phyloP scores from a whole-genome alignment of 2,329 filamentous ascomycete species.

The Phoma sp. region DNA sequence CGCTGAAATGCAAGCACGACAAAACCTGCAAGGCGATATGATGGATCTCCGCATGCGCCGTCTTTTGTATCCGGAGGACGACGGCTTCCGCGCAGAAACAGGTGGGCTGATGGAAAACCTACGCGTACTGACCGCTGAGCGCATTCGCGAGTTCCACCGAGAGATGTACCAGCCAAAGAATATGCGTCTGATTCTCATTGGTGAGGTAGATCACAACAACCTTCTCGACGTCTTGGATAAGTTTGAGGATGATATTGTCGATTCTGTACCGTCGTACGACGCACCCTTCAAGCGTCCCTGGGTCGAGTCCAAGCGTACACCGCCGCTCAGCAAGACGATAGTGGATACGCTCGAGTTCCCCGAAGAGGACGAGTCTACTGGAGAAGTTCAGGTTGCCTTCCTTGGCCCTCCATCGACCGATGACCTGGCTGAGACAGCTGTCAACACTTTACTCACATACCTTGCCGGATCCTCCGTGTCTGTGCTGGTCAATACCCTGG shows the following conservation, averaged over 20 bases:
- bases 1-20: slow-evolving; percentile 96
- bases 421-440: slow-evolving; percentile 65
- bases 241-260: slow-evolving; percentile 86
- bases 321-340: slow-evolving; percentile 72
- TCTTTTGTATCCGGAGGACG: slow-evolving; percentile 83
- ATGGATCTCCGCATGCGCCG: slow-evolving; percentile 85
- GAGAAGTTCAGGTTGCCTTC: slow-evolving; percentile 85
- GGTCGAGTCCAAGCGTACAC: slow-evolving; percentile 84
- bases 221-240: slow-evolving; percentile 81
- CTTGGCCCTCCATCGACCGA: slow-evolving; percentile 85
- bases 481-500: slow-evolving; percentile 86
- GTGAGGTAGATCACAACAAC: slow-evolving; percentile 83
- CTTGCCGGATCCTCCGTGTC: slow-evolving; percentile 93
- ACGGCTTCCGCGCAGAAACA: slow-evolving; percentile 97
- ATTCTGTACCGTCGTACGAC: slow-evolving; percentile 77
- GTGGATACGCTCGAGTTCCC: slow-evolving; percentile 88
- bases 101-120: slow-evolving; percentile 95
- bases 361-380: slow-evolving; percentile 92
- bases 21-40: slow-evolving; percentile 82
- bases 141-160: slow-evolving; percentile 91
- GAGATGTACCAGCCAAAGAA: slow-evolving; percentile 99
- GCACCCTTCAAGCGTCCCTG: slow-evolving; percentile 85
- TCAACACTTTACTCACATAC: slow-evolving; percentile 83
- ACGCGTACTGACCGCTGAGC: slow-evolving; percentile 81
- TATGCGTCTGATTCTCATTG: slow-evolving; percentile 87